These are phyloP conservation scores for Polytrichum commune DNA, from an alignment of 225 moss, liverwort and hornwort species.

Conservation along the genomic window DNA sequence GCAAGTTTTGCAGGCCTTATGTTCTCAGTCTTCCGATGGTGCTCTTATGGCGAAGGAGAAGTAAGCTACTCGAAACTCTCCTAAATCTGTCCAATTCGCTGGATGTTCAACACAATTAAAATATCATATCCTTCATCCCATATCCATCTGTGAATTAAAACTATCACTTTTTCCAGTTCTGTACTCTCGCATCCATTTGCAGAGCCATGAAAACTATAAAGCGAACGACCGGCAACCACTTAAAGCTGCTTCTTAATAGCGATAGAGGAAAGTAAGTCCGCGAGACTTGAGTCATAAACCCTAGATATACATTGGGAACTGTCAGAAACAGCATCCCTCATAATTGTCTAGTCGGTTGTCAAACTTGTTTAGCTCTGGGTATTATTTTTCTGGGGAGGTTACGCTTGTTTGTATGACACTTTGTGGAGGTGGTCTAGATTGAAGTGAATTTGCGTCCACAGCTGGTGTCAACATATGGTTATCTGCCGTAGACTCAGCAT, in stretches of 20 bases:
- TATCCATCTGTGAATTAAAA: background rate
- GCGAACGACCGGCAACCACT: constrained; percentile 8
- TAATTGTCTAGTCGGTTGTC: background rate
- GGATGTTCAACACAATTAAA: no score
- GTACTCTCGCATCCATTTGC: constrained; percentile 11
- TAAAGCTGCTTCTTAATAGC: constrained; percentile 9
- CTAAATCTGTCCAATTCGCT: no score
- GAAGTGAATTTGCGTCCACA: background rate
- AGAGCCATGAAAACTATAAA: constrained; percentile 11
- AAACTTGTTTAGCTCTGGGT: background rate
- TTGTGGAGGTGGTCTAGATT: background rate
- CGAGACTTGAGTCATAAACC: constrained; percentile 2
- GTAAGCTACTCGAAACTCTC: constrained; percentile 15
- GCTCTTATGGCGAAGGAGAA: constrained; percentile 25
- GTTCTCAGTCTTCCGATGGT: constrained; percentile 21
- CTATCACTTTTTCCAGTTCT: background rate
- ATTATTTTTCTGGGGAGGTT: background rate
- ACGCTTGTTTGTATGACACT: background rate
- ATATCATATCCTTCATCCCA: background rate
- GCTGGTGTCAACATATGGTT: no score
- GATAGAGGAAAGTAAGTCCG: constrained; percentile 15
- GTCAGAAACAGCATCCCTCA: background rate
- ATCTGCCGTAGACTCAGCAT: no score
- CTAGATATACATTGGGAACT: background rate
- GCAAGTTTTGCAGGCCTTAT: constrained; percentile 27